Percentiles rank a stretch among this genome's conserved stretches.
phyloP scores from a whole-genome alignment of 495 filamentous ascomycete species.

The Penicillium lagena region DNA sequence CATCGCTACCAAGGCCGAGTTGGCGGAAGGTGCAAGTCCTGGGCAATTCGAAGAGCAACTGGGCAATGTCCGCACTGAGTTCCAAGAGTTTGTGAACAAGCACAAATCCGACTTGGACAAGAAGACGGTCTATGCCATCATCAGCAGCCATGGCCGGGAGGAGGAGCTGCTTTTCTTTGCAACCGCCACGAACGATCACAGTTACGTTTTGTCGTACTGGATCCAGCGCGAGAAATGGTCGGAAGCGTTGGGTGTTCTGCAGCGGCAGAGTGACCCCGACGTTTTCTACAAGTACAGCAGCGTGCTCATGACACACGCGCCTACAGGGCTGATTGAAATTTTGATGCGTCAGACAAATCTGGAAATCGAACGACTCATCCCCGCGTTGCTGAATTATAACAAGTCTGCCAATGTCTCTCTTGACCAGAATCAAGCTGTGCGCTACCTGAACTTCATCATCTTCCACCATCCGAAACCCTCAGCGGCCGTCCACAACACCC shows the following conservation, averaged over 20 bases:
- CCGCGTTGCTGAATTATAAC: conserved; percentile 89
- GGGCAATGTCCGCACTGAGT: conserved; percentile 61
- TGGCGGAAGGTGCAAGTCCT: conserved; percentile 62
- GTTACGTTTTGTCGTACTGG: conserved; percentile 95
- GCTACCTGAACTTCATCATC: conserved; percentile 90
- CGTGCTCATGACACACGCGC: conserved; percentile 86
- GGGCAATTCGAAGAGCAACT: conserved; percentile 70
- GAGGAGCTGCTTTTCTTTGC: conserved; percentile 89
- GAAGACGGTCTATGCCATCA: conserved; percentile 91
- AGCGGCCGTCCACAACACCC: conserved; percentile 93
- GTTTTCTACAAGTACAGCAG: conserved; percentile 95
- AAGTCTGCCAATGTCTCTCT: conserved; percentile 48
- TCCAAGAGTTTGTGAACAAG: conserved; percentile 77
- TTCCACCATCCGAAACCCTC: conserved; percentile 77
- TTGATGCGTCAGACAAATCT: conserved; percentile 87
- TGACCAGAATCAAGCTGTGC: conserved; percentile 82
- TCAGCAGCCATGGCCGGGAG: conserved; percentile 90
- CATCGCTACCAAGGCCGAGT: conserved; percentile 81
- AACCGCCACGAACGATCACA: conserved; percentile 79
- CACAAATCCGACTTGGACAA: conserved; percentile 82
- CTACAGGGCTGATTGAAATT: conserved; percentile 82
- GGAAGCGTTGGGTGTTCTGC: conserved; percentile 81
- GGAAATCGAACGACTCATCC: conserved; percentile 83
- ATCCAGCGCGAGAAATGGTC: conserved; percentile 91
- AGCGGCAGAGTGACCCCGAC: conserved; percentile 83